Evolutionary conservation across 2,329 filamentous ascomycete species (phyloP).

Genomic region (Microsporum canis): DNA sequence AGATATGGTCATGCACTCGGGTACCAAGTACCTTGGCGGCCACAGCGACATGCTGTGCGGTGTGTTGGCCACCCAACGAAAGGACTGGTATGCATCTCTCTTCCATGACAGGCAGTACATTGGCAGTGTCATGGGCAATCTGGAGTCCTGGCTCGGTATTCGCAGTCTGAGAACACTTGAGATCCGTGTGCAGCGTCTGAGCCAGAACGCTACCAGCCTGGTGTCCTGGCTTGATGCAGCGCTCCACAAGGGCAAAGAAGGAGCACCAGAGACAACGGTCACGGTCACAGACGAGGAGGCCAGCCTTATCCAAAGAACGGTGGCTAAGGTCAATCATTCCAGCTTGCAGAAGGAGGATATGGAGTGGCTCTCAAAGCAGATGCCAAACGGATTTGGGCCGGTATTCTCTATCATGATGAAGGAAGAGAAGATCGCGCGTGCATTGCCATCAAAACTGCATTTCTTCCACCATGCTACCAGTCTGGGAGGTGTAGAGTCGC

Average conservation of each 20-base stretch:
- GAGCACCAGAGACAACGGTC: slow-evolving; percentile 18
- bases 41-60: slow-evolving; percentile 91
- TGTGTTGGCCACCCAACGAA: slow-evolving; percentile 54
- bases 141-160: slow-evolving; percentile 88
- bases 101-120: slow-evolving; percentile 60
- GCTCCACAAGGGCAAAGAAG: slow-evolving; percentile 26
- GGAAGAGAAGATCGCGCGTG: slow-evolving; percentile 48
- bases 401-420: slow-evolving; percentile 69
- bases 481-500: slow-evolving; percentile 81
- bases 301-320: slow-evolving; percentile 40
- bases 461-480: slow-evolving; percentile 94
- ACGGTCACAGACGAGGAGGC: slow-evolving; percentile 29
- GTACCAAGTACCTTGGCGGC: slow-evolving; percentile 92
- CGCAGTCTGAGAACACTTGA: slow-evolving; percentile 77
- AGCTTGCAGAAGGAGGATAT: slow-evolving; percentile 60
- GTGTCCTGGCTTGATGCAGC: slow-evolving; percentile 59
- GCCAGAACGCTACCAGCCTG: slow-evolving; percentile 54
- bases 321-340: slow-evolving; percentile 61
- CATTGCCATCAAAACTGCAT: slow-evolving; percentile 62
- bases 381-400: slow-evolving; percentile 81
- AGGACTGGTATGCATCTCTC: slow-evolving; percentile 51
- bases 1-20: slow-evolving; percentile 82
- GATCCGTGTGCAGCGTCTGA: slow-evolving; percentile 67
- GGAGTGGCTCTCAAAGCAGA: slow-evolving; percentile 70
- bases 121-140: slow-evolving; percentile 72